A percentile compares a stretch with the other conserved stretches of the same genome.
Evolutionary conservation across 106 monocot genomes (phyloP).

Genomic region (Dioscorea alata): DNA sequence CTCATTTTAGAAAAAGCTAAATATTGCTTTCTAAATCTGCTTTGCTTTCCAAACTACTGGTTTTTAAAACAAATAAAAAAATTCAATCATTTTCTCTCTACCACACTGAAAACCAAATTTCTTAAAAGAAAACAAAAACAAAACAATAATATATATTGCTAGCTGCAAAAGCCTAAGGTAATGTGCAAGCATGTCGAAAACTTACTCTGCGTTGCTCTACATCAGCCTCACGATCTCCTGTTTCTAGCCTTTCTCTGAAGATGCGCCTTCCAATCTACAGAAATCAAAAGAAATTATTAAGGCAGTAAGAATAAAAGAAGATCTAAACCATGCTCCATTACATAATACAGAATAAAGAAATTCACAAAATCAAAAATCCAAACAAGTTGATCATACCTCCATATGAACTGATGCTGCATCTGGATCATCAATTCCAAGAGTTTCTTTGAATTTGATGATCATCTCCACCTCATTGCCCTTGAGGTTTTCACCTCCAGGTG

Average conservation of each 20-base stretch:
- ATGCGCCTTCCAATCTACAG: conserved; percentile 82
- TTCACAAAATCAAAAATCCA: neutral
- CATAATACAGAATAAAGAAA: conserved; percentile 2
- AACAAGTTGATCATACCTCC: conserved; percentile 45
- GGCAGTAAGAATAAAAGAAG: neutral
- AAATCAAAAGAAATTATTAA: conserved; percentile 6
- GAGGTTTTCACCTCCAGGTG: conserved; percentile 76
- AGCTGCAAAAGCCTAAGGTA: too few relatives aligned
- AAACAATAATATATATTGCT: too few relatives aligned
- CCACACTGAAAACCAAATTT: too few relatives aligned
- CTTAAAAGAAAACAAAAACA: too few relatives aligned
- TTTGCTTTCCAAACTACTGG: too few relatives aligned
- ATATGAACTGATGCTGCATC: conserved; percentile 95
- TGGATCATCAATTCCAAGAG: conserved; percentile 91
- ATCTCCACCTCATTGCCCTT: conserved; percentile 83
- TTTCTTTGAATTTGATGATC: conserved; percentile 82
- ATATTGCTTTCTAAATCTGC: too few relatives aligned
- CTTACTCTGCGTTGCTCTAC: conserved; percentile 68
- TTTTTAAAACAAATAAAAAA: too few relatives aligned
- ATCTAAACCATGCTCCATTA: neutral
- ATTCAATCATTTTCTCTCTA: too few relatives aligned
- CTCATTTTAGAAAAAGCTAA: neutral
- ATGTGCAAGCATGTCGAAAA: conserved; percentile 1
- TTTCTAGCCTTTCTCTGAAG: conserved; percentile 86
- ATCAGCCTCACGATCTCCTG: conserved; percentile 84